Base-by-base conservation (phyloP, 345 rosid genomes). In the Euphorbia lathyris region DNA sequence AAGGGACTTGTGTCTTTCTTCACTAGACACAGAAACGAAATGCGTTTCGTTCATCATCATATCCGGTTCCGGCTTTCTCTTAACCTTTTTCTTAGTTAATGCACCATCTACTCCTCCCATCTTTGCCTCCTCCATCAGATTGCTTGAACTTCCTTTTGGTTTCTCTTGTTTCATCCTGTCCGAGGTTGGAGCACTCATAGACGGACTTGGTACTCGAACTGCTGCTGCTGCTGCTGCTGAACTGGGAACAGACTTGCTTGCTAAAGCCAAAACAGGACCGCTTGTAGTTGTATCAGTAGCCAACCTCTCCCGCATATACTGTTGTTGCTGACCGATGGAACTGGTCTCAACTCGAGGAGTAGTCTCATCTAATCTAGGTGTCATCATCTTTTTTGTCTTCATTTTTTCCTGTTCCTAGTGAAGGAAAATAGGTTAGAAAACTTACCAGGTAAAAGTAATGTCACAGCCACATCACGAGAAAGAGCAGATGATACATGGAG, bases 121-220 rank as follows among this genome's bases (percentile, higher is more conserved):
- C 81, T 86, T 91, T 13, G 73, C 63, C 22, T 86, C 90, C 3
- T 81, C 87, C 62, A 65, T 40, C 59, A 84, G 73, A 73, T 60
- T 74, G 80, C 82, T 74, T 58, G 79, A 72, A 68, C 71, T 63
- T 51, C 83, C 87, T 76, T 83, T 87, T 73, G 72, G 67, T 77
- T 85, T 86, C 58, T 84, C 94, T 51, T 77, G 85, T 72, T 89
- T 90, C 38, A 55, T 57, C 80, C 71, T 79, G 45, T 89, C 97
- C 60, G 59, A 12, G 51, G 73, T 76, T 8, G 82, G 69, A 27
- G 79, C 80, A 16, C 69, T 77, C 17, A 55, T 60, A 52, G 84
- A 70, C 43, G 86, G 87, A 65, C 82, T 77, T 9, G 84, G 80
- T 48, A 58, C 65, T 77, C 76, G 67, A 25, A 76, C 78, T 45